These are phyloP conservation scores for Graphiopsis chlorocephala DNA, from an alignment of 2,329 filamentous ascomycete species.

Conservation along the genomic window DNA sequence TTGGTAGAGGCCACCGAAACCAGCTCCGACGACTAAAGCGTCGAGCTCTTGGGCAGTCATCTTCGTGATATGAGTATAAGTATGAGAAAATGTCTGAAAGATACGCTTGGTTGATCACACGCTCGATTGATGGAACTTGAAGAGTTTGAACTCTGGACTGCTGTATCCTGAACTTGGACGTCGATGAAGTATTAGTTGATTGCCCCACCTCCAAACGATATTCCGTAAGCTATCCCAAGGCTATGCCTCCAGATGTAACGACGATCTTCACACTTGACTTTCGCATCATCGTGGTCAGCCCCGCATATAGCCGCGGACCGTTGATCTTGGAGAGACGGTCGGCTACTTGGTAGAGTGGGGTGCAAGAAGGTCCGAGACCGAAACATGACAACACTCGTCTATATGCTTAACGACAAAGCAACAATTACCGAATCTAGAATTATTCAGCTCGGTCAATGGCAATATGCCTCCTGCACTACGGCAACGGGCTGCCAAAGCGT, in stretches of 20 bases:
- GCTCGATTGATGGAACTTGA: neutral
- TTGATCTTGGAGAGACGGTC: neutral
- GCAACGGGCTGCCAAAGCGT: conserved; percentile 9
- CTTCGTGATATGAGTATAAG: rapidly evolving
- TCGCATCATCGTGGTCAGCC: neutral
- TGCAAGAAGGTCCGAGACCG: neutral
- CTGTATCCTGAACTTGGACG: neutral
- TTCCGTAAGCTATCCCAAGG: neutral
- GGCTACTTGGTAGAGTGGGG: neutral
- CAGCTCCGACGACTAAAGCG: conserved; percentile 37
- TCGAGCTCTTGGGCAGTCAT: conserved; percentile 18
- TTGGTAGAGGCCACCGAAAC: conserved; percentile 41
- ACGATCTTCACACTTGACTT: neutral
- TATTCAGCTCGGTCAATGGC: neutral
- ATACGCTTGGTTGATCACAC: neutral
- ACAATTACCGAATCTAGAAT: neutral
- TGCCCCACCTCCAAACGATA: neutral
- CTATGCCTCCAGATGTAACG: neutral
- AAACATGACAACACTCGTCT: neutral
- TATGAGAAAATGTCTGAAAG: neutral
- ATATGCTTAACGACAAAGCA: neutral
- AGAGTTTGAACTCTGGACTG: neutral
- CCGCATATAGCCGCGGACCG: neutral
- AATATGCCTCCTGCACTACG: neutral
- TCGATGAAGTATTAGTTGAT: neutral